Base-by-base conservation (phyloP, 2,329 filamentous ascomycete genomes). In the Pseudocercospora macadamiae region DNA sequence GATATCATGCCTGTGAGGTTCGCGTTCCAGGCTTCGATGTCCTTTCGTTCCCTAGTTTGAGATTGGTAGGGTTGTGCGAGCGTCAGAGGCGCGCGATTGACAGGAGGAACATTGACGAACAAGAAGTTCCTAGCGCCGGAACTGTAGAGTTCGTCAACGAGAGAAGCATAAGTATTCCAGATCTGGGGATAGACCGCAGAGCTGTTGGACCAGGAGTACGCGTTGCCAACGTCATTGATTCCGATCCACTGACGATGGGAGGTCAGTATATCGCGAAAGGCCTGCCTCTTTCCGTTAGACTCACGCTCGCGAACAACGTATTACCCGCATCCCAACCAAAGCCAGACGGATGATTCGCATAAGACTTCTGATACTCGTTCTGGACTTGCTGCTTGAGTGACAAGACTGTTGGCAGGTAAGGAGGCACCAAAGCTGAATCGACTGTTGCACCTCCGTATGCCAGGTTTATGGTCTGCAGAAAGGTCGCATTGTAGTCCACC, bases 211-310 rank as follows among this genome's bases (percentile, higher is more conserved):
- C 70, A 60, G 68, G 72, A 78, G 73, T 79, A 83, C 7, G 75
- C 74, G 65, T 80, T 82, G 7, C 79, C 80, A 10, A 84, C 76
- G 63, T 85, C 83, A 65, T 85, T 85, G 64, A 84, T 80, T 32
- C 83, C 83, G 51, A 85, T 81, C 75, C 60, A 70, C 42, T 45
- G 21, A 65, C 2, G 21, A 21, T 19, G n/a, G 42, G 8, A 18
- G 19, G n/a, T 52, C 14, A 8, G 52, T 45, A 18, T 55, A 30
- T 36, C 25, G 25, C 32, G 16, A 32, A 51, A 10, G 4, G 30
- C 7, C 2, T 3, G 3, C 9, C 12, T 23, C 14, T 5, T 25
- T 12, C 21, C 9, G 21, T 7, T 25, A 26, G 8, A 45, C 42
- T 26, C 21, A 45, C 42, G 25, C 23, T 30, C n/a, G 52, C 37